Conservation (phyloP, 2,329 filamentous ascomycete species). For the Neonectria coccinea region DNA sequence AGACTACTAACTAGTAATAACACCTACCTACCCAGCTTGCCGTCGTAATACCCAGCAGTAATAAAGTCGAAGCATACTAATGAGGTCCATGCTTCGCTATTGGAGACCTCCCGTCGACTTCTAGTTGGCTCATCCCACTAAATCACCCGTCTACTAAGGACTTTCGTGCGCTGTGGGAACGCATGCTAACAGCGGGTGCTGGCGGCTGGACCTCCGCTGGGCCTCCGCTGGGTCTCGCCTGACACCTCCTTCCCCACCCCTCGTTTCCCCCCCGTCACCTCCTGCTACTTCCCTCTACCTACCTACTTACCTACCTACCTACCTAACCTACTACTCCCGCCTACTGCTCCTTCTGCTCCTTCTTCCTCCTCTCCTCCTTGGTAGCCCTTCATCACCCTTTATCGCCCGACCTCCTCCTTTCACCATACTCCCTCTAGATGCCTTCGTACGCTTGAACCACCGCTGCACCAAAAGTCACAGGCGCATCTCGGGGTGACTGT, state of each 20-base stretch:
- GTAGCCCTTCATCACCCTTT: constrained; percentile 35
- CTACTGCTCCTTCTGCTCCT: constrained; percentile 37
- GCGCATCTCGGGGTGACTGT: constrained; percentile 26
- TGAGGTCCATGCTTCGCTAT: no score
- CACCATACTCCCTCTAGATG: constrained; percentile 34
- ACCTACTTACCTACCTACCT: constrained; percentile 9
- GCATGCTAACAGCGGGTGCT: constrained; percentile 18
- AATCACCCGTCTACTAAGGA: neutral
- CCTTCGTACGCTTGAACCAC: constrained; percentile 27
- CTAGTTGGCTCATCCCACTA: neutral
- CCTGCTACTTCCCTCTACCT: constrained; percentile 33
- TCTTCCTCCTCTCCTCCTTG: constrained; percentile 23
- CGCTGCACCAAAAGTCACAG: constrained; percentile 28
- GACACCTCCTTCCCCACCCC: constrained; percentile 43
- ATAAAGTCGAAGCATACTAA: no score
- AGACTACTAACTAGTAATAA: no score
- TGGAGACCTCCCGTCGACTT: neutral
- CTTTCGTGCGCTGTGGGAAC: neutral
- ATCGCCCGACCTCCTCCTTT: constrained; percentile 37
- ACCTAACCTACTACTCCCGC: neutral
- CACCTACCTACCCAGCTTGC: no score
- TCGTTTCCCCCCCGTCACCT: constrained; percentile 35
- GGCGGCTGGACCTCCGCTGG: constrained; percentile 16
- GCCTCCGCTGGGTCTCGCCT: constrained; percentile 25
- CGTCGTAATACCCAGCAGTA: no score